Conservation (phyloP, 257 asterid genomes). For the Solanum sejunctum region DNA sequence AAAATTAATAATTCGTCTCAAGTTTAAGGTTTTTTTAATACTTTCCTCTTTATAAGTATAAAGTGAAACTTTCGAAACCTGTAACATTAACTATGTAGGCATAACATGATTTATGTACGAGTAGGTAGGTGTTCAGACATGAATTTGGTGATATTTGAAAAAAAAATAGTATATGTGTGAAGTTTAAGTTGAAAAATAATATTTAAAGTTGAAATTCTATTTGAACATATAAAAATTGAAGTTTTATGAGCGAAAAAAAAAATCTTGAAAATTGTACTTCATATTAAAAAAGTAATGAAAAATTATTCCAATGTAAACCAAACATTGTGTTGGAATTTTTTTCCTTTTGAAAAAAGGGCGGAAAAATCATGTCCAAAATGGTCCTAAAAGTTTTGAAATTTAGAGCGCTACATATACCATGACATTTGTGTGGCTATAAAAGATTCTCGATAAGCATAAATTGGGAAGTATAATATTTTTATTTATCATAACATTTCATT, state of each 20-base stretch:
- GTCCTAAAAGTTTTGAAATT: not conserved
- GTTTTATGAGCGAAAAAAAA: not conserved
- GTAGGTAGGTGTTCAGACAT: not conserved
- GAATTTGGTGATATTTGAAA: not conserved
- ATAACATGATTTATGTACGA: not conserved
- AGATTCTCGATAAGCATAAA: not conserved
- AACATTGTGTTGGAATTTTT: not conserved
- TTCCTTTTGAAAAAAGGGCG: not conserved
- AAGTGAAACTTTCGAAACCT: no score
- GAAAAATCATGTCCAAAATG: not conserved
- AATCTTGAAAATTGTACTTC: not conserved
- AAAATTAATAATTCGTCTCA: no score
- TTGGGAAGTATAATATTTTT: not conserved
- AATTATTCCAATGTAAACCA: not conserved
- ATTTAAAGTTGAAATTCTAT: not conserved
- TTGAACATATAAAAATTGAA: not conserved
- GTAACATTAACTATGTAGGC: not conserved
- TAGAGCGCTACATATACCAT: not conserved
- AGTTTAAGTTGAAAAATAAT: not conserved
- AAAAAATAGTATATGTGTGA: not conserved
- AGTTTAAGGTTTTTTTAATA: no score
- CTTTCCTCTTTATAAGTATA: no score
- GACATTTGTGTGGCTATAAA: not conserved
- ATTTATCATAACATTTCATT: no score
- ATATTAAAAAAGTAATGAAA: not conserved